Evolutionary conservation across 805 yeast genomes (phyloP), one percentile per base, ranked within the genome.

Genomic region (Ogataea allantospora): DNA sequence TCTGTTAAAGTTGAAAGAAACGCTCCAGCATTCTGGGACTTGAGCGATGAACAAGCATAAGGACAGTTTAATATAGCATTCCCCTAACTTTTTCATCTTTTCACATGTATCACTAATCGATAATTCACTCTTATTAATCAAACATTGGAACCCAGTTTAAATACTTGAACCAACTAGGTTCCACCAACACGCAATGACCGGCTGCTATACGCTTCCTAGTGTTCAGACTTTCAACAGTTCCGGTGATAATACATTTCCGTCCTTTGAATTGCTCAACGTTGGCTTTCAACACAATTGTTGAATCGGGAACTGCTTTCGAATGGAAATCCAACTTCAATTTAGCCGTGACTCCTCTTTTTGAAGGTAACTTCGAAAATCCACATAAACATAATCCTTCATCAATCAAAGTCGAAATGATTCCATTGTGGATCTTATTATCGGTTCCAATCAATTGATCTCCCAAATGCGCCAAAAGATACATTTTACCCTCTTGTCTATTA

Each of bases 311-410:
- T 26, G 81, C 83, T 46, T 70, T 72, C 27, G 71, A 70, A n/a
- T 55, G 43, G 60, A 87, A 91, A 35, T 83, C 69, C 7, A 91
- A 67, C 2, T 73, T 62, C 28, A 91, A 66, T 34, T 70, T 73
- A 0, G 96, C 99, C 0, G 99, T 91, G 16, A 93, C 96, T 10
- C 98, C 99, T 34, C 83, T 70, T 39, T 78, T 74, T 40, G 80
- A 77, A 1, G 98, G 98, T 9, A 91, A 66, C 18, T 73, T 65
- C 3, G 87, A 78, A 57, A 88, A 91, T 11, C 96, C 98, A 53
- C 95, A 84, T 29, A 78, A 70, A 53, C 96, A 87, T 19, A 91
- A 64, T 0, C 83, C 82, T 57, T 89, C 97, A 61, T 91, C 98
- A 36, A 91, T 44, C 10, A 91, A 58, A 2, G 95, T 80, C 2